These are phyloP conservation scores for Xylariaceae sp. DNA, from an alignment of 2,329 filamentous ascomycete species.

Conservation along the genomic window DNA sequence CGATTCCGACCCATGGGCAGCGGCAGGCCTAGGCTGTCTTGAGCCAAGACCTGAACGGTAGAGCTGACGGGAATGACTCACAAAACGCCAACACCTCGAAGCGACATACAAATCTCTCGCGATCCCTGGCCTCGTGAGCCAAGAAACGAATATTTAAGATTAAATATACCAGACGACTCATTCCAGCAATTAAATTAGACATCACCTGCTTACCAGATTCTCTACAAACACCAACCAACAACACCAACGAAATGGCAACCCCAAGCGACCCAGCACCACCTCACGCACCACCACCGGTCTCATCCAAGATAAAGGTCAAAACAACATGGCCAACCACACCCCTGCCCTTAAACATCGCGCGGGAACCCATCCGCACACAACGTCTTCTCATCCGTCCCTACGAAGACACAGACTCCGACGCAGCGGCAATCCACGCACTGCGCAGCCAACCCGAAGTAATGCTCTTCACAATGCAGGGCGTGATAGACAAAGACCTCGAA, in stretches of 20 bases:
- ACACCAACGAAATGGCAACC: background rate
- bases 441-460: conserved; percentile 60
- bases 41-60: too few relatives aligned
- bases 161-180: too few relatives aligned
- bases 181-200: too few relatives aligned
- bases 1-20: too few relatives aligned
- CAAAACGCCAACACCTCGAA: too few relatives aligned
- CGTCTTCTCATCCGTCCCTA: conserved; percentile 54
- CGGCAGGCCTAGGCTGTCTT: too few relatives aligned
- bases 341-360: conserved; percentile 37
- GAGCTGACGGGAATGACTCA: too few relatives aligned
- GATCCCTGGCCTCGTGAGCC: too few relatives aligned
- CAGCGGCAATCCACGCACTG: conserved; percentile 46
- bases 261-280: conserved; percentile 1
- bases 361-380: conserved; percentile 43
- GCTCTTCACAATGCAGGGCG: conserved; percentile 48
- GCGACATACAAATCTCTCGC: too few relatives aligned
- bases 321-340: conserved; percentile 44
- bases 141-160: too few relatives aligned
- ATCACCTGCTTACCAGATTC: too few relatives aligned
- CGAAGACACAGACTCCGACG: conserved; percentile 39
- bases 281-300: background rate
- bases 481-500: conserved; percentile 40
- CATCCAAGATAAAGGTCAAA: conserved; percentile 37
- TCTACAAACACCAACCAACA: too few relatives aligned